Percentiles rank a stretch among this genome's conserved stretches.
These are phyloP conservation scores for Colletotrichum brevisporum DNA, from an alignment of 2,329 filamentous ascomycete species.

Conservation along the genomic window DNA sequence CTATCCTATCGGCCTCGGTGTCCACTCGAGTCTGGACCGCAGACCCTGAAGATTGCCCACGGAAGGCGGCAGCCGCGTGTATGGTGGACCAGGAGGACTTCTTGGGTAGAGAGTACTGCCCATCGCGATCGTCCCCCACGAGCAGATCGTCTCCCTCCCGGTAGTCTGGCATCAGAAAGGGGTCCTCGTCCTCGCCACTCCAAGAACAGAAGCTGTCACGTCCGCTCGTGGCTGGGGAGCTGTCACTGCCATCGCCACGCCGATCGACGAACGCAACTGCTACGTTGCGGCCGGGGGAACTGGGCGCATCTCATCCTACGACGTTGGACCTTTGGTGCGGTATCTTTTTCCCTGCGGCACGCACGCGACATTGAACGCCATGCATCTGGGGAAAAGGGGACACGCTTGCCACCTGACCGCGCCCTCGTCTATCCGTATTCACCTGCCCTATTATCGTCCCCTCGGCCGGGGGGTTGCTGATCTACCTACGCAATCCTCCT, in stretches of 20 bases:
- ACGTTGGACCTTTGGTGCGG: background rate
- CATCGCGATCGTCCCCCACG: background rate
- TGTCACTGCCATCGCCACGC: background rate
- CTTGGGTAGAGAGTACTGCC: background rate
- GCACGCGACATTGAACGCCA: background rate
- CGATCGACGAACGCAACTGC: background rate
- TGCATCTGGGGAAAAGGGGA: background rate
- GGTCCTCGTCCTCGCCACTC: background rate
- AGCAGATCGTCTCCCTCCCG: background rate
- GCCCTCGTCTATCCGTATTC: background rate
- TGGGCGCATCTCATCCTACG: background rate
- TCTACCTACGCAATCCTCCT: background rate
- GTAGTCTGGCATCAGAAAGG: background rate
- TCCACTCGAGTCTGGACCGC: conserved; percentile 7
- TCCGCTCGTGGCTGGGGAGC: background rate
- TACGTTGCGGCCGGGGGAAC: background rate
- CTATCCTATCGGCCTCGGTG: background rate
- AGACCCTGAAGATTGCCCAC: conserved; percentile 5
- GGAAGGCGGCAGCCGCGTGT: background rate
- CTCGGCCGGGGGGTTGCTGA: background rate
- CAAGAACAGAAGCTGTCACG: background rate
- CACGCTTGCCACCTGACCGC: background rate
- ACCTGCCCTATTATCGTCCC: background rate
- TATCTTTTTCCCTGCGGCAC: too few relatives aligned
- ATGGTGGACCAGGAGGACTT: background rate